Evolutionary conservation across 139 green algal species (phyloP), one percentile per base, ranked within the genome.

Genomic region (Volvox reticuliferus): DNA sequence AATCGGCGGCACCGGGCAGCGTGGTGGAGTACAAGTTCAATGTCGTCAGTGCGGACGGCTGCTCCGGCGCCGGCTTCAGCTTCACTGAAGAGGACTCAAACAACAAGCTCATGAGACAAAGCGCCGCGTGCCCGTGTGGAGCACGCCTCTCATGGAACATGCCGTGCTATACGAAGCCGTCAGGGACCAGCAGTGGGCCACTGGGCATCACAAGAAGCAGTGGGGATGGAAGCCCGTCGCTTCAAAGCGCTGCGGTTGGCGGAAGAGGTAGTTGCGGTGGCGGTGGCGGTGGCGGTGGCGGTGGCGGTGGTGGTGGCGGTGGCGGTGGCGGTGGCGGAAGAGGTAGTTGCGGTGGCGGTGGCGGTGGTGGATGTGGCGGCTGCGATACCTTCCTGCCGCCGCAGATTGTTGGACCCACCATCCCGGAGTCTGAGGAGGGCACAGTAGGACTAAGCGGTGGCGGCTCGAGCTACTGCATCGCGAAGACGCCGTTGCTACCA

Each of bases 361-460:
- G n/a, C n/a, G n/a, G n/a, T n/a, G n/a, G n/a, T n/a, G n/a, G 63
- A 18, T 18, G 18, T 20, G 63, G 28, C 71, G 18, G 71, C 71
- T n/a, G 71, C 22, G 71, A 79, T 5, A 30, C 71, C 26, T 35
- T 79, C 18, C 24, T 79, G 2, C 71, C 71, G 71, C 71, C 71
- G 22, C 71, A 79, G 28, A 36, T 30, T 35, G 28, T 79, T 79
- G 71, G 71, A 32, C 71, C 71, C 71, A 79, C 71, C 20, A 79
- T 79, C 22, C 71, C 28, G 26, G 71, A 79, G 28, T 79, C 71
- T n/a, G 71, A 79, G 71, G 71, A 79, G 71, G 65, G 65, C 65
- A 73, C 24, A 28, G 65, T 28, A 73, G 65, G 65, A 24, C 65
- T 73, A 55, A 55, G 44, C 44, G 44, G 44, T 55, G 44, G 44